A percentile compares a stretch with the other conserved stretches of the same genome.
Evolutionary conservation across 306 rosid genomes (phyloP).

Genomic region (Gastrolobium bilobum): DNA sequence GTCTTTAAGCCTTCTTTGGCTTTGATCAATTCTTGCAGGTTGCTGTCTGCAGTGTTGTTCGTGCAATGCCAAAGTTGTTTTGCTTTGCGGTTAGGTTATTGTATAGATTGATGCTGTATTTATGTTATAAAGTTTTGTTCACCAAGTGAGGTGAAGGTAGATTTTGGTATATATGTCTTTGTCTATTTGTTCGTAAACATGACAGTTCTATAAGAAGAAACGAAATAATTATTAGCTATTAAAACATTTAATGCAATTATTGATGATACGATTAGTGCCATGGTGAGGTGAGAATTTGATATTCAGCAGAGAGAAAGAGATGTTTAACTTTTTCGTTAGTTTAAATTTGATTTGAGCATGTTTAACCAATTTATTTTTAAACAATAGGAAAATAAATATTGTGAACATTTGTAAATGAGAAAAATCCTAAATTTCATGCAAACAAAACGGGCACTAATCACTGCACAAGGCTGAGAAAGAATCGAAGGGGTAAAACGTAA

Average conservation of each 20-base stretch:
- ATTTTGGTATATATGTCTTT: background rate
- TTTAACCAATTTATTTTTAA: background rate
- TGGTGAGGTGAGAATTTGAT: background rate
- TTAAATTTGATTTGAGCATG: background rate
- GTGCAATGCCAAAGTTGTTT: background rate
- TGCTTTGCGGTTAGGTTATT: background rate
- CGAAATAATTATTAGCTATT: background rate
- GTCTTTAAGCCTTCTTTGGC: background rate
- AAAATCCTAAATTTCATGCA: too few relatives aligned
- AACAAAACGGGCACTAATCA: too few relatives aligned
- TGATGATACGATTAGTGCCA: background rate
- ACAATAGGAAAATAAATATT: too few relatives aligned
- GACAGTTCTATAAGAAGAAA: background rate
- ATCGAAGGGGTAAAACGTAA: too few relatives aligned
- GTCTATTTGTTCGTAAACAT: background rate
- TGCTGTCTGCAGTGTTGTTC: background rate
- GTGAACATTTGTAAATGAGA: too few relatives aligned
- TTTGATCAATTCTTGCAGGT: background rate
- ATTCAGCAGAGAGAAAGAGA: too few relatives aligned
- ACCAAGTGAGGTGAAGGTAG: background rate
- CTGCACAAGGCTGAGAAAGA: too few relatives aligned
- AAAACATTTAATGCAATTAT: background rate
- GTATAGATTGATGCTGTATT: background rate
- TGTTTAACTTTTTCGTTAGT: background rate
- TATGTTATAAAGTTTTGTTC: background rate